Percentiles rank a stretch among this genome's conserved stretches.
These are phyloP conservation scores for Ulota crispa DNA, from an alignment of 225 moss, liverwort and hornwort genomes.

Conservation along the genomic window DNA sequence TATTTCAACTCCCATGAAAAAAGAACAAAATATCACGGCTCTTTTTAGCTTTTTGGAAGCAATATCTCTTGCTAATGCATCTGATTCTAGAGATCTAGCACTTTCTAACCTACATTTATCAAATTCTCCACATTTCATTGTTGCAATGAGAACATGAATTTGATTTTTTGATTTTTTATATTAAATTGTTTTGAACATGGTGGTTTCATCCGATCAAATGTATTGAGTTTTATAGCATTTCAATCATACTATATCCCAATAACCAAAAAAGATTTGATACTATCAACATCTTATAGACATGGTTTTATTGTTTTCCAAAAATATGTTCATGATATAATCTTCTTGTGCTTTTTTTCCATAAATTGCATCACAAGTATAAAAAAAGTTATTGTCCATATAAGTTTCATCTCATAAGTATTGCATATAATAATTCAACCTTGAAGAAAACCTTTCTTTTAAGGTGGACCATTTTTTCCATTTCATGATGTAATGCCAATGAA, in stretches of 20 bases:
- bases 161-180: not conserved
- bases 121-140: conserved; percentile 32
- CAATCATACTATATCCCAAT: no score
- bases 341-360: not conserved
- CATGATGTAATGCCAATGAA: not conserved
- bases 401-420: not conserved
- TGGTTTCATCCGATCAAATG: accelerated
- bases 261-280: accelerated
- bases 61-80: conserved; percentile 26
- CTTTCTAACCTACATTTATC: conserved; percentile 37
- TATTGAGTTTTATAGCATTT: accelerated
- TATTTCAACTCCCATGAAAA: conserved; percentile 79
- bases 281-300: not conserved
- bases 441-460: not conserved
- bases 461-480: not conserved
- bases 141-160: no score
- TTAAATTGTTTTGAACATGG: not conserved
- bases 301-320: not conserved
- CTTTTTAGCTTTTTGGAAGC: conserved; percentile 67
- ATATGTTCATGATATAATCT: no score
- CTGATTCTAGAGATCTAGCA: not conserved
- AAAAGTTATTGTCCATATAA: not conserved
- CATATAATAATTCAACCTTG: accelerated
- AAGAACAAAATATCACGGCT: conserved; percentile 53
- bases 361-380: not conserved